Conservation (phyloP, 1,284 basidiomycete species). For the Cryptococcus sp. region DNA sequence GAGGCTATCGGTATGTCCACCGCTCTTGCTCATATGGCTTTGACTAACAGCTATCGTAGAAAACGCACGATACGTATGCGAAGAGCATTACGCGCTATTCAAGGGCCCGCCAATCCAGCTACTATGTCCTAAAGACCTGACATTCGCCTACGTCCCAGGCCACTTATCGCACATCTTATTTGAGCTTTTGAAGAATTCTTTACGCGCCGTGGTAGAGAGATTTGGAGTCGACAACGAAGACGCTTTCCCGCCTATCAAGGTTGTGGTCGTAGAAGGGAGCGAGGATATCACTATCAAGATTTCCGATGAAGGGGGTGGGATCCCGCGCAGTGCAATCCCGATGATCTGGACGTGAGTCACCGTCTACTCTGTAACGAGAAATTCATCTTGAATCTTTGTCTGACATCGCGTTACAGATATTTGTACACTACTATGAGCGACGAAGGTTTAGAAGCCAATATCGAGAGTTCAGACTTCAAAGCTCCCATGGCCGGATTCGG, state of each 20-base stretch:
- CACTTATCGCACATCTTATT: constrained; percentile 83
- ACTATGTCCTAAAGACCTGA: constrained; percentile 84
- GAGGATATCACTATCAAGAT: constrained; percentile 99
- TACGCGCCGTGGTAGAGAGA: constrained; percentile 93
- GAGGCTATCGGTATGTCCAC: constrained; percentile 71
- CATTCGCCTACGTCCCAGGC: constrained; percentile 94
- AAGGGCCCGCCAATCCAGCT: constrained; percentile 95
- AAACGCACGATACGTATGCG: constrained; percentile 96
- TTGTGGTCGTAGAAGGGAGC: constrained; percentile 91
- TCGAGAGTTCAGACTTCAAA: constrained; percentile 90
- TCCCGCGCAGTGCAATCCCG: constrained; percentile 87
- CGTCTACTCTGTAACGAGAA: background rate
- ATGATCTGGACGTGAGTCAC: constrained; percentile 93
- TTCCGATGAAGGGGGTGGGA: constrained; percentile 92
- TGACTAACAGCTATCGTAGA: constrained; percentile 56
- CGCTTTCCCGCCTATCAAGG: constrained; percentile 89
- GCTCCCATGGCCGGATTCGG: constrained; percentile 99
- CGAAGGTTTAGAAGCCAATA: constrained; percentile 81
- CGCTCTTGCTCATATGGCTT: background rate
- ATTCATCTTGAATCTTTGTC: background rate
- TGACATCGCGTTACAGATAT: constrained; percentile 21
- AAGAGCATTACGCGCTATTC: constrained; percentile 95
- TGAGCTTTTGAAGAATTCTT: constrained; percentile 97
- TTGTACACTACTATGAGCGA: constrained; percentile 97
- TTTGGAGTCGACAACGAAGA: constrained; percentile 76